Percentiles rank a stretch among this genome's conserved stretches.
Evolutionary conservation across 2,329 filamentous ascomycete species (phyloP).

Genomic region (Paecilomyces sp.): DNA sequence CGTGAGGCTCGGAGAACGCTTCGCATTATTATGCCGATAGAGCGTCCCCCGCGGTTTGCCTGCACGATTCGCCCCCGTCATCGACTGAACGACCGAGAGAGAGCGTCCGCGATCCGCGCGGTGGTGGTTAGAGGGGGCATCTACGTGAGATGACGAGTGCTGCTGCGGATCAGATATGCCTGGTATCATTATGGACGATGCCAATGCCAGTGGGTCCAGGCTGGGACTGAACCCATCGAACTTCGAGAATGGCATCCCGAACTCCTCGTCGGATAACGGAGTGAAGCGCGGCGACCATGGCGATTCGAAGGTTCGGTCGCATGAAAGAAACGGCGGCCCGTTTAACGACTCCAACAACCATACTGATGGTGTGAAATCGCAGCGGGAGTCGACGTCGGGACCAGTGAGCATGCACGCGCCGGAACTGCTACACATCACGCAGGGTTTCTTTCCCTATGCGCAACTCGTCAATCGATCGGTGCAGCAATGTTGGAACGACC

Average conservation of each 20-base stretch:
- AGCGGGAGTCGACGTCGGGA: neutral
- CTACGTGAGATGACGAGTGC: conserved; percentile 11
- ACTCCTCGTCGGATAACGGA: conserved; percentile 6
- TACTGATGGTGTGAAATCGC: neutral
- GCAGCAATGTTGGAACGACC: conserved; percentile 73
- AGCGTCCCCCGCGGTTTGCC: neutral
- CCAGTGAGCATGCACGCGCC: conserved; percentile 34
- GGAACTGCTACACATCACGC: conserved; percentile 60
- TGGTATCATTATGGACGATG: conserved; percentile 36
- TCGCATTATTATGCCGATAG: neutral
- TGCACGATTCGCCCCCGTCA: neutral
- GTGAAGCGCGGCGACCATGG: conserved; percentile 10
- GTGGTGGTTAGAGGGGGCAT: conserved; percentile 11
- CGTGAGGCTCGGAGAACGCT: neutral
- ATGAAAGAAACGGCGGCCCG: conserved; percentile 1
- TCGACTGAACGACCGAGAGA: neutral
- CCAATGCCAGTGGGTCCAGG: conserved; percentile 19
- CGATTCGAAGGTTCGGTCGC: conserved; percentile 15
- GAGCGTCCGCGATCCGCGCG: neutral
- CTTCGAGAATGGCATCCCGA: conserved; percentile 17
- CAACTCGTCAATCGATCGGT: conserved; percentile 69
- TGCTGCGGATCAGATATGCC: conserved; percentile 27
- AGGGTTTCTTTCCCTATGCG: conserved; percentile 69
- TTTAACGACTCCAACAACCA: neutral
- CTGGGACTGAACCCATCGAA: conserved; percentile 15